Base-by-base conservation (phyloP, 2,329 filamentous ascomycete genomes). In the Aspergillus pseudotamarii region DNA sequence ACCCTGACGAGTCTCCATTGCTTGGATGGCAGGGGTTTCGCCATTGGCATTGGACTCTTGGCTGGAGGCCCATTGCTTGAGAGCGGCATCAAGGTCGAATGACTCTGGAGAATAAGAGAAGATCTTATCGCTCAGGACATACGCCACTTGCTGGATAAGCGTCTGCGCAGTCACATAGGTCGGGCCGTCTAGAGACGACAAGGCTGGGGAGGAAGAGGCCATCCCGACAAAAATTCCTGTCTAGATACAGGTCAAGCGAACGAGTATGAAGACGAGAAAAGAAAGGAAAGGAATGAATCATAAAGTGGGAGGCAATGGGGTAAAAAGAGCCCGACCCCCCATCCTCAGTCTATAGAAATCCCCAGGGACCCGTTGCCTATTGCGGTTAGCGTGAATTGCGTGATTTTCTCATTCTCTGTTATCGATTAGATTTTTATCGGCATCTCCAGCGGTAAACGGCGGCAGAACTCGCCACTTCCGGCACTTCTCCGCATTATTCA, bases 51-150 rank as follows among this genome's bases (percentile, higher is more conserved):
- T 99, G 76, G 85, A 83, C 75, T 93, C 89, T 66, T 86, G 83
- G 66, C 87, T 81, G 32, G 81, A 79, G 57, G 88, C 85, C 95
- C 95, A 99, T 69, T 88, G 80, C 78, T 90, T 91, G 59, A 92
- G 89, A 54, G 94, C 93, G 66, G 89, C 80, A 77, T 98, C 94
- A 68, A 99, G 86, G 76, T 96, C 92, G 74, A 97, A 98, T 16
- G 92, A 91, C 74, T 96, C 92, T 32, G 94, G 93, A 3, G 94
- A 98, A 84, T 96, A 98, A 61, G 94, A 91, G 83, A 97, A 99
- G 81, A 98, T 89, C 85, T 96, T 97, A 84, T 98, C 94, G 61
- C 94, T 98, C 65, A 99, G 86, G 67, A 92, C 88, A 82, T 97
- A 99, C 65, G 94, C 93, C 68, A 98, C 91, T 81, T 99, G 95